A percentile compares a stretch with the other conserved stretches of the same genome.
Conservation (phyloP, 2,329 filamentous ascomycete species). For the Magnaporthiopsis rhizophila region DNA sequence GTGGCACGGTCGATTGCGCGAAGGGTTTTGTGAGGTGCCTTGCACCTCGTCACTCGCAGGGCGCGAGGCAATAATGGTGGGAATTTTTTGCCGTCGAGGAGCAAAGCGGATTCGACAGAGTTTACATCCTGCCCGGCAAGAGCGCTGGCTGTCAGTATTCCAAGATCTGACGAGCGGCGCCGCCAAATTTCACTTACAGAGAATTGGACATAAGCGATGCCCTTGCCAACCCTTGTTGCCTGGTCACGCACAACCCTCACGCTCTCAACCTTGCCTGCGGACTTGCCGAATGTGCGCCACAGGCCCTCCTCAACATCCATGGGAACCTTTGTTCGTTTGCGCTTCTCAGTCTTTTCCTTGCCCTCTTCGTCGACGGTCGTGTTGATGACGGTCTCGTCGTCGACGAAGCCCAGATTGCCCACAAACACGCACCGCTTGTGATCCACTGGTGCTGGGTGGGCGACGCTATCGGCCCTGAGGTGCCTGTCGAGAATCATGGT, state of each 20-base stretch:
- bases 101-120: slow-evolving; percentile 80
- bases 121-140: slow-evolving; percentile 58
- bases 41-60: slow-evolving; percentile 80
- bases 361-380: slow-evolving; percentile 58
- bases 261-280: slow-evolving; percentile 76
- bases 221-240: slow-evolving; percentile 88
- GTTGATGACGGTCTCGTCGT: slow-evolving; percentile 70
- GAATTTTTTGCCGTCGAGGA: slow-evolving; percentile 85
- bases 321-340: slow-evolving; percentile 63
- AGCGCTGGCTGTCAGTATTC: neutral
- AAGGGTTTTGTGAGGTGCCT: slow-evolving; percentile 56
- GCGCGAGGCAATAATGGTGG: slow-evolving; percentile 87
- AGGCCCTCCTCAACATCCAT: slow-evolving; percentile 89
- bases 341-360: slow-evolving; percentile 52
- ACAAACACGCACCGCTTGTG: slow-evolving; percentile 91
- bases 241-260: slow-evolving; percentile 87
- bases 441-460: slow-evolving; percentile 75
- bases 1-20: slow-evolving; percentile 42
- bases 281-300: slow-evolving; percentile 69
- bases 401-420: slow-evolving; percentile 91
- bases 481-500: slow-evolving; percentile 78
- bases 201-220: slow-evolving; percentile 97
- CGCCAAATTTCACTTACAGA: slow-evolving; percentile 41
- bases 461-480: slow-evolving; percentile 81
- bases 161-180: neutral